phyloP scores from a whole-genome alignment of 208 protist species.

The Giardia duodenalis region DNA sequence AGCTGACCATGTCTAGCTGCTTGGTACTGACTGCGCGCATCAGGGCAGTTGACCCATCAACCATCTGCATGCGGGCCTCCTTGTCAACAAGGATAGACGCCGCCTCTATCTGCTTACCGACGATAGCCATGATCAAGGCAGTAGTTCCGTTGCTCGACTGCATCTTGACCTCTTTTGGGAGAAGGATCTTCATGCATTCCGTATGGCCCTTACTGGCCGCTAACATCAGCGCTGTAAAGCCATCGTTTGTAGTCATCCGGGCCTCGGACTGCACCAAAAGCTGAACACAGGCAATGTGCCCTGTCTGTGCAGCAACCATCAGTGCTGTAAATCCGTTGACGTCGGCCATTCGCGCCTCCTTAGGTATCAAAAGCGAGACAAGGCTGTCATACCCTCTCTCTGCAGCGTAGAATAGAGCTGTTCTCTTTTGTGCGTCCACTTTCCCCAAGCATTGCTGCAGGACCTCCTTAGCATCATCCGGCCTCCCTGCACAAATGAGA shows the following conservation, averaged over 20 bases:
- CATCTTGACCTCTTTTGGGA: not conserved
- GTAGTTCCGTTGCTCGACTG: not conserved
- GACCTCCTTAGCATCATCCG: not conserved
- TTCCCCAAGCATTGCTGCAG: not conserved
- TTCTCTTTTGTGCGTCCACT: not conserved
- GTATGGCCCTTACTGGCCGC: not conserved
- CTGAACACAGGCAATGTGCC: not conserved
- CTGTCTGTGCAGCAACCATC: not conserved
- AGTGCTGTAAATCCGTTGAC: not conserved
- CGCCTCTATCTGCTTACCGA: not conserved
- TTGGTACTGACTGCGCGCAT: not conserved
- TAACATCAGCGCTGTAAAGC: not conserved
- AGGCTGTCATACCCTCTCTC: not conserved
- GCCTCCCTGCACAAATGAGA: not conserved
- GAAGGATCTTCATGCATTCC: not conserved
- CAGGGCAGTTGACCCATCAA: not conserved
- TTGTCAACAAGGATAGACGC: not conserved
- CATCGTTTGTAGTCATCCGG: not conserved
- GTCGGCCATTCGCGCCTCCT: not conserved
- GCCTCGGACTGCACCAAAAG: not conserved
- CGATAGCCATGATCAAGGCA: not conserved
- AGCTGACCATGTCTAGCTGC: not conserved
- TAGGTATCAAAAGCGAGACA: not conserved
- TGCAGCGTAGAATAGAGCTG: not conserved
- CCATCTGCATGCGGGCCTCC: not conserved